Percentiles rank a stretch among this genome's conserved stretches.
Evolutionary conservation across 345 rosid species (phyloP).

Genomic region (Gossypium raimondii): DNA sequence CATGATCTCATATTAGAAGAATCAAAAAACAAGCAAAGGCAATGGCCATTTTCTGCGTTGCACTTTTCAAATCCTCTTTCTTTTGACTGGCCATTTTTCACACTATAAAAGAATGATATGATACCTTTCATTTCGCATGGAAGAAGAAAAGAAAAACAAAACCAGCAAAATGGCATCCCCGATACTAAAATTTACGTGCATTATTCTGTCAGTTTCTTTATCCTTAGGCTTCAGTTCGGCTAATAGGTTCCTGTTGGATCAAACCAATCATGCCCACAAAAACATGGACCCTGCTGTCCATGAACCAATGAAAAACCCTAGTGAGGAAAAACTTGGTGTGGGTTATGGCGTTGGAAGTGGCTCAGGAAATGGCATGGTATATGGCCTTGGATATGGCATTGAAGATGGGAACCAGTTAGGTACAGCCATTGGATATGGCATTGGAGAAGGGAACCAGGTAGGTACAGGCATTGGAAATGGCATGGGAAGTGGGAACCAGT

Average conservation of each 20-base stretch:
- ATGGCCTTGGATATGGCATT: neutral
- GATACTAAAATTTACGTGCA: conserved; percentile 25
- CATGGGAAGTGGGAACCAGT: neutral
- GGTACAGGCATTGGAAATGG: neutral
- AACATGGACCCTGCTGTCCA: conserved; percentile 9
- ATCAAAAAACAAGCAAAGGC: neutral
- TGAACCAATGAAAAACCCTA: neutral
- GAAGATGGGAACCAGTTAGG: conserved; percentile 8
- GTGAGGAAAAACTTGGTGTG: neutral
- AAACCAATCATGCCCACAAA: conserved; percentile 5
- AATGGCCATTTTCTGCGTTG: neutral
- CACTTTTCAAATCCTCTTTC: neutral
- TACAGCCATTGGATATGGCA: neutral
- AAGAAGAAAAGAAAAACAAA: conserved; percentile 7
- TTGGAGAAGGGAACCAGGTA: neutral
- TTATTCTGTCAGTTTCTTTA: conserved; percentile 32
- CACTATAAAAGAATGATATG: conserved; percentile 21
- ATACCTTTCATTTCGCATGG: neutral
- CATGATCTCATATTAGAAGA: neutral
- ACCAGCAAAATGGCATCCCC: conserved; percentile 29
- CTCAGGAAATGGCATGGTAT: conserved; percentile 28
- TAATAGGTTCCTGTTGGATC: conserved; percentile 37
- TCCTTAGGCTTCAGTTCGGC: conserved; percentile 41
- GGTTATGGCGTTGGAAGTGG: conserved; percentile 21
- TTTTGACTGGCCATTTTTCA: neutral